Evolutionary conservation across 2,329 filamentous ascomycete species (phyloP).

Genomic region (Trichoderma pleuroti): DNA sequence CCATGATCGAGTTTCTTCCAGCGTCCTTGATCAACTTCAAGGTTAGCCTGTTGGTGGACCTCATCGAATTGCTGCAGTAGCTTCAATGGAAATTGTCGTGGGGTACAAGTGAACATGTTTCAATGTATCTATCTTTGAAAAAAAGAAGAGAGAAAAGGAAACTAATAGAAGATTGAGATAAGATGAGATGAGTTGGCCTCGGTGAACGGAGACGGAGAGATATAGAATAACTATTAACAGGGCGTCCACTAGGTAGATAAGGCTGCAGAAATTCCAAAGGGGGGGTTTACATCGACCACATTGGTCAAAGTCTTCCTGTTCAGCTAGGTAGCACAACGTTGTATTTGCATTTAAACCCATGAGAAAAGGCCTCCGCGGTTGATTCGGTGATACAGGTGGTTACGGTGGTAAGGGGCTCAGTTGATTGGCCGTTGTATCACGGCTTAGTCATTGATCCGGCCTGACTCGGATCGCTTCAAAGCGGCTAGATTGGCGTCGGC

Average conservation of each 20-base stretch:
- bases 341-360: background rate
- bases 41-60: background rate
- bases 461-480: background rate
- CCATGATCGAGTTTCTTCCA: background rate
- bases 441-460: background rate
- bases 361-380: background rate
- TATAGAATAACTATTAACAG: background rate
- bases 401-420: background rate
- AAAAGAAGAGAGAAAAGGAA: background rate
- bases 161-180: background rate
- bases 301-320: background rate
- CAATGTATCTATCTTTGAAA: background rate
- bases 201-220: background rate
- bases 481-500: background rate
- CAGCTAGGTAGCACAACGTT: background rate
- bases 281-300: background rate
- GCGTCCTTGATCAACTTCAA: background rate
- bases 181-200: background rate
- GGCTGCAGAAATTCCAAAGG: background rate
- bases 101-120: background rate
- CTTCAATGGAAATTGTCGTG: background rate
- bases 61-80: background rate
- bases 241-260: background rate
- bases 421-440: background rate
- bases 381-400: background rate